Evolutionary conservation across 2,329 filamentous ascomycete species (phyloP).

Genomic region (Trichoderma polysporum): DNA sequence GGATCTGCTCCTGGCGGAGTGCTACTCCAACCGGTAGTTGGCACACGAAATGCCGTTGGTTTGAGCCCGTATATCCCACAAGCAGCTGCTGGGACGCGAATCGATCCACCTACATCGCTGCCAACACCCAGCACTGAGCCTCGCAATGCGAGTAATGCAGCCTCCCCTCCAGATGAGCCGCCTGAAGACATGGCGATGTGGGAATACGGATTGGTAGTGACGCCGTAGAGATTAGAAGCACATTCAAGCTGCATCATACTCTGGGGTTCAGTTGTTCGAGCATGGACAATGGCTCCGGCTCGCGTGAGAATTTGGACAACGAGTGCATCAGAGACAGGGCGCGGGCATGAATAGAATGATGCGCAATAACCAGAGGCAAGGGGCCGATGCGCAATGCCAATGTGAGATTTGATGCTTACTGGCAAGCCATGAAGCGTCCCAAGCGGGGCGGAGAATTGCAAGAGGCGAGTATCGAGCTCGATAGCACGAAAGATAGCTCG

Average conservation of each 20-base stretch:
- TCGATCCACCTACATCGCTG: not conserved
- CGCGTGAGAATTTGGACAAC: constrained; percentile 2
- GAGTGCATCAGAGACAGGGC: not conserved
- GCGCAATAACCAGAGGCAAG: not conserved
- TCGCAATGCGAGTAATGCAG: not conserved
- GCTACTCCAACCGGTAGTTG: not conserved
- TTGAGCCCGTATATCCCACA: not conserved
- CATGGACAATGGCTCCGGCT: not conserved
- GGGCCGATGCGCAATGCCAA: not conserved
- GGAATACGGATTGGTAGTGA: not conserved
- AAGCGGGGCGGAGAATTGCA: not conserved
- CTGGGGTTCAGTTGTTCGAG: not conserved
- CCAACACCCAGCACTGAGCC: not conserved
- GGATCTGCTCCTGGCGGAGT: not conserved
- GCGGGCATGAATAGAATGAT: not conserved
- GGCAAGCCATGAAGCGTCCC: not conserved
- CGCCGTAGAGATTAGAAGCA: not conserved
- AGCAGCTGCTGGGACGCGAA: not conserved
- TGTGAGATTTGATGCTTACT: not conserved
- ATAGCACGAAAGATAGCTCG: not conserved
- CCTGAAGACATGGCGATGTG: not conserved
- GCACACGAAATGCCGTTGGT: not conserved
- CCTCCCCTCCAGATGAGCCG: not conserved
- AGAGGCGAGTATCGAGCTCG: not conserved
- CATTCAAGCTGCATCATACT: constrained; percentile 8